Base-by-base conservation (phyloP, 2,329 filamentous ascomycete genomes). In the Myriangium duriaei region DNA sequence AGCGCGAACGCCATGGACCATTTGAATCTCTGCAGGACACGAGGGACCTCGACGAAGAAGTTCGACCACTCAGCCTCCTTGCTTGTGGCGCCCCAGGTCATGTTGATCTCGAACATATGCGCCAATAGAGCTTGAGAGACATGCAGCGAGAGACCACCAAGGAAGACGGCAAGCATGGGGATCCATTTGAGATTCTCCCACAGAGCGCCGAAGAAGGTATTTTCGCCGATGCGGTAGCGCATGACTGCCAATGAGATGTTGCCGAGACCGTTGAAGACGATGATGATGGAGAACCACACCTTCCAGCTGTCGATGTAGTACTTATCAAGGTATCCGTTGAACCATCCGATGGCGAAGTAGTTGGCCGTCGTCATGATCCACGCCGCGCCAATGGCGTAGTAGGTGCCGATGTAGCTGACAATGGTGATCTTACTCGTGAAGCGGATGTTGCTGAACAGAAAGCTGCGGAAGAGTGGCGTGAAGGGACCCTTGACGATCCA, bases 21-120 rank as follows among this genome's bases (percentile, higher is more conserved):
- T 63, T 80, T 86, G 68, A 88, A 88, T 58, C 74, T 77, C 60
- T 77, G 79, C 35, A 88, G 56, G 29, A 92, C 81, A 54, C 80
- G 81, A 21, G 80, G 79, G 12, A 87, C 73, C 55, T 91, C 84
- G 43, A 83, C 80, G 61, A 87, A 88, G 61, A 92, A 92, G 58
- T 84, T 81, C 16, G 80, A 79, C 52, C 80, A 77, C 50, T 85
- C 79, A 34, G 74, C 74, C 62, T 93, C 85, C 62, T 92, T 92
- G 29, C 77, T 72, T 0, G 85, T 92, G 1, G 83, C 76, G 35
- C 83, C 83, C 84, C 84, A 91, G 3, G 73, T 74, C 79, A 91
- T 88, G 60, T 91, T 72, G 53, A 88, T 76, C 61, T 82, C 76
- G 55, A 91, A 82, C 73, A 91, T 83, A 64, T 92, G 85, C 4